Evolutionary conservation across 805 yeast species (phyloP).

Genomic region (Candida jianshihensis): DNA sequence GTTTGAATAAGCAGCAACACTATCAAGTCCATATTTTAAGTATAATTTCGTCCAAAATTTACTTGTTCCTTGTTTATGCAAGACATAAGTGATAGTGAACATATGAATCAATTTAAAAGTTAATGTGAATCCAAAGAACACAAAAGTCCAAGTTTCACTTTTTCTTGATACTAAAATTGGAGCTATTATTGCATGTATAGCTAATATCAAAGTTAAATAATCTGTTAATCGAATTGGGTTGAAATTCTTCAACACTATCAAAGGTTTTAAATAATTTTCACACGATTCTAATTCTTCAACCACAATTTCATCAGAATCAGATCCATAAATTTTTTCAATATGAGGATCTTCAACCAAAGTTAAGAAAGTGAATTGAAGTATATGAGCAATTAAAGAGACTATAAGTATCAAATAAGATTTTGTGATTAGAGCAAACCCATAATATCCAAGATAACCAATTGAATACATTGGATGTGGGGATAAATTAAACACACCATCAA

Average conservation of each 20-base stretch:
- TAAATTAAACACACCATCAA: slow-evolving; percentile 85
- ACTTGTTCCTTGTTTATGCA: slow-evolving; percentile 50
- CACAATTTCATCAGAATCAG: slow-evolving; percentile 27
- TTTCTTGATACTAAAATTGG: slow-evolving; percentile 31
- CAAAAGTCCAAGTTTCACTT: slow-evolving; percentile 21
- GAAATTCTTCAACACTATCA: slow-evolving; percentile 59
- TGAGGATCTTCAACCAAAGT: slow-evolving; percentile 79
- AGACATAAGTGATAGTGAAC: slow-evolving; percentile 40
- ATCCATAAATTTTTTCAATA: slow-evolving; percentile 70
- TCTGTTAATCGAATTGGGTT: slow-evolving; percentile 60
- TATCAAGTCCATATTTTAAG: slow-evolving; percentile 57
- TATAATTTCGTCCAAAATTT: slow-evolving; percentile 61
- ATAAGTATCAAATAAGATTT: slow-evolving; percentile 64
- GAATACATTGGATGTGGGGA: slow-evolving; percentile 94
- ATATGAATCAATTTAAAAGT: slow-evolving; percentile 47
- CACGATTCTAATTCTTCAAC: slow-evolving; percentile 29
- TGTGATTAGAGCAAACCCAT: slow-evolving; percentile 73
- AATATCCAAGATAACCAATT: slow-evolving; percentile 81
- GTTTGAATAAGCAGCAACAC: slow-evolving; percentile 58
- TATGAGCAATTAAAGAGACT: slow-evolving; percentile 70
- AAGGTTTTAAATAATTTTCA: slow-evolving; percentile 42
- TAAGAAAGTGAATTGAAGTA: slow-evolving; percentile 68
- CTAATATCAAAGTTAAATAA: slow-evolving; percentile 37
- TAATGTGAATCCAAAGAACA: slow-evolving; percentile 25
- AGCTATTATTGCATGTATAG: slow-evolving; percentile 33